Evolutionary conservation across 176 grass and related monocot genomes (phyloP).

Genomic region (Aegilops bicornis): DNA sequence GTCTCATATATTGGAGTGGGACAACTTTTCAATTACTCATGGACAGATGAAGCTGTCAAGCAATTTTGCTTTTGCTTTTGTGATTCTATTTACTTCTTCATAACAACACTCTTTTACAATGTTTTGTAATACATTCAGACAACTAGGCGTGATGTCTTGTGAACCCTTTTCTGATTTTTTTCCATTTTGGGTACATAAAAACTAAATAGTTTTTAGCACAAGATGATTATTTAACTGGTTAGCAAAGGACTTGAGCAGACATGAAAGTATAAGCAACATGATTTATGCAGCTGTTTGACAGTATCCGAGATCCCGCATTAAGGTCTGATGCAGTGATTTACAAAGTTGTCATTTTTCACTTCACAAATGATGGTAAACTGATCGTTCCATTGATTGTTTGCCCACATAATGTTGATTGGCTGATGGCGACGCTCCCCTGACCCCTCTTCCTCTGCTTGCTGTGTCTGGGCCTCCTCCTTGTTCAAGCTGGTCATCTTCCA

Average conservation of each 20-base stretch:
- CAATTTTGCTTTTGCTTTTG: neutral
- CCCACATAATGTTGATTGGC: slow-evolving; percentile 36
- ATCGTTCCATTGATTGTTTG: slow-evolving; percentile 36
- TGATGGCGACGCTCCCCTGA: too few species aligned
- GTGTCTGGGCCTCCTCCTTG: too few species aligned
- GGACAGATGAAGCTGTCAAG: neutral
- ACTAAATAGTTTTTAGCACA: too few species aligned
- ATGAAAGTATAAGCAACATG: neutral
- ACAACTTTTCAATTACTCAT: neutral
- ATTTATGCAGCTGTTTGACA: slow-evolving; percentile 32
- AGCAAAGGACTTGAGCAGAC: neutral
- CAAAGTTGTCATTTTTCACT: slow-evolving; percentile 45
- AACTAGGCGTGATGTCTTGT: neutral
- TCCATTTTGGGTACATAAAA: neutral
- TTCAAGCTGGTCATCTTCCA: too few species aligned
- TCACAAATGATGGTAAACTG: slow-evolving; percentile 45
- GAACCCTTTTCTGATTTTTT: neutral
- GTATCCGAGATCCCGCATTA: slow-evolving; percentile 38
- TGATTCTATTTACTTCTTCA: neutral
- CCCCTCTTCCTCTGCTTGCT: too few species aligned
- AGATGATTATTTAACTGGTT: too few species aligned
- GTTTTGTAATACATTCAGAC: neutral
- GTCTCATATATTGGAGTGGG: neutral
- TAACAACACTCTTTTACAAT: neutral
- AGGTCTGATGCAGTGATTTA: slow-evolving; percentile 39